Percentiles rank a stretch among this genome's conserved stretches.
phyloP scores from a whole-genome alignment of 2,329 filamentous ascomycete species.

The Atkinsonella hypoxylon region DNA sequence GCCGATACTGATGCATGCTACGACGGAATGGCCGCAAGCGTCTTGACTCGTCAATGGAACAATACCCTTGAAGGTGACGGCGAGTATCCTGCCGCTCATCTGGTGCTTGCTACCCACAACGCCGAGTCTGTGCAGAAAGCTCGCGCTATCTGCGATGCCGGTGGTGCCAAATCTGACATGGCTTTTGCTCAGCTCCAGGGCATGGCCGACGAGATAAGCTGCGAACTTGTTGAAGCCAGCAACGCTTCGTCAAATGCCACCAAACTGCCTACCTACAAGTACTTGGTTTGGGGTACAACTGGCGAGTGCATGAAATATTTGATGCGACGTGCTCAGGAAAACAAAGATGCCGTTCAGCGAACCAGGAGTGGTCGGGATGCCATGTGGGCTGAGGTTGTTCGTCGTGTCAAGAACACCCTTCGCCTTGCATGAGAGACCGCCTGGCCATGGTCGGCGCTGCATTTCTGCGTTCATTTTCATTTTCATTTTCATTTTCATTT shows the following conservation, averaged over 20 bases:
- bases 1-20: conserved; percentile 60
- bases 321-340: conserved; percentile 50
- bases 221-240: conserved; percentile 37
- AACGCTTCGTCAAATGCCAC: conserved; percentile 14
- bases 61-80: conserved; percentile 22
- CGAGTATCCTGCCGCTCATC: conserved; percentile 42
- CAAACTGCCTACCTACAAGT: conserved; percentile 53
- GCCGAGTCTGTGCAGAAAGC: conserved; percentile 53
- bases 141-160: conserved; percentile 36
- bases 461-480: too few species aligned
- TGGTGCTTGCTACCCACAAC: conserved; percentile 80
- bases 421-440: conserved; percentile 3
- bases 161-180: conserved; percentile 26
- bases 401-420: conserved; percentile 35
- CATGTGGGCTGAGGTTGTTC: conserved; percentile 48
- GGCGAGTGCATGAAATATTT: conserved; percentile 82
- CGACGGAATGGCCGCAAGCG: conserved; percentile 54
- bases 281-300: conserved; percentile 57
- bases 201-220: conserved; percentile 90
- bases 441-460: too few species aligned
- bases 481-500: too few species aligned
- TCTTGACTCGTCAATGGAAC: conserved; percentile 46
- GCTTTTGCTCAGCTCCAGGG: conserved; percentile 66
- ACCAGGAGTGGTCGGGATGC: conserved; percentile 51
- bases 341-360: conserved; percentile 55